A percentile compares a stretch with the other conserved stretches of the same genome.
phyloP scores from a whole-genome alignment of 1,284 basidiomycete species.

The Microstroma glucosiphilum region DNA sequence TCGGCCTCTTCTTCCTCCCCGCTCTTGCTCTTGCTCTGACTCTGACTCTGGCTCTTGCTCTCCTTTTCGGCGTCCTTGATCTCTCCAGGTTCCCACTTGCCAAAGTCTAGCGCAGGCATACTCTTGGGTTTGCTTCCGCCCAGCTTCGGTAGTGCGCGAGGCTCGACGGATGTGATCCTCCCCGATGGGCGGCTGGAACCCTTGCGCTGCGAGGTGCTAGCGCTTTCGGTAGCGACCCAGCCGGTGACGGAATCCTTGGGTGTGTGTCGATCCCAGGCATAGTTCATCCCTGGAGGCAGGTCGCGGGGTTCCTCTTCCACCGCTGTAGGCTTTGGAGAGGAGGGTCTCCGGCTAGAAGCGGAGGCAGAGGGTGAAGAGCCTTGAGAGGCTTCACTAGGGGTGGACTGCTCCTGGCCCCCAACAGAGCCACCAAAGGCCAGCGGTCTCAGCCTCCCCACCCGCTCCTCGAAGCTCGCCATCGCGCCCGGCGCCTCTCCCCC shows the following conservation, averaged over 20 bases:
- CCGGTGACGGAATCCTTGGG: not conserved
- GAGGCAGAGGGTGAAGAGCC: slow-evolving; percentile 4
- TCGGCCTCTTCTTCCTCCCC: slow-evolving; percentile 11
- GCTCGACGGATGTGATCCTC: slow-evolving; percentile 31
- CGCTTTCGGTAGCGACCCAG: not conserved
- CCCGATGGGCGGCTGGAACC: not conserved
- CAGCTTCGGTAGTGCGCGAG: slow-evolving; percentile 21
- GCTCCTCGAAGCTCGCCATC: not conserved
- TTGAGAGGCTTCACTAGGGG: too few relatives aligned
- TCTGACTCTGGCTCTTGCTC: slow-evolving; percentile 56
- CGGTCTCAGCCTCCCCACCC: slow-evolving; percentile 14
- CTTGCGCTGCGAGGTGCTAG: not conserved
- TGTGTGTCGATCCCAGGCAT: slow-evolving; percentile 31
- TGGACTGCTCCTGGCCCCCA: too few relatives aligned
- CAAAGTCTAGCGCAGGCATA: slow-evolving; percentile 86
- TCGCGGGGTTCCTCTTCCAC: slow-evolving; percentile 36
- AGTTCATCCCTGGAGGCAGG: slow-evolving; percentile 22
- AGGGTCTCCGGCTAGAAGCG: not conserved
- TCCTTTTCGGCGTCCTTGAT: slow-evolving; percentile 65
- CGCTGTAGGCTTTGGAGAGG: slow-evolving; percentile 10
- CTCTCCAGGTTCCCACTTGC: slow-evolving; percentile 71
- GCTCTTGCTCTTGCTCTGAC: slow-evolving; percentile 3
- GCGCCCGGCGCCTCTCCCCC: not conserved
- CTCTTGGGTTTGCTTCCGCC: slow-evolving; percentile 12
- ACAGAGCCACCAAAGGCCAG: slow-evolving; percentile 24